phyloP scores from a whole-genome alignment of 768 basidiomycete genomes.

The Tricholoma sp. region DNA sequence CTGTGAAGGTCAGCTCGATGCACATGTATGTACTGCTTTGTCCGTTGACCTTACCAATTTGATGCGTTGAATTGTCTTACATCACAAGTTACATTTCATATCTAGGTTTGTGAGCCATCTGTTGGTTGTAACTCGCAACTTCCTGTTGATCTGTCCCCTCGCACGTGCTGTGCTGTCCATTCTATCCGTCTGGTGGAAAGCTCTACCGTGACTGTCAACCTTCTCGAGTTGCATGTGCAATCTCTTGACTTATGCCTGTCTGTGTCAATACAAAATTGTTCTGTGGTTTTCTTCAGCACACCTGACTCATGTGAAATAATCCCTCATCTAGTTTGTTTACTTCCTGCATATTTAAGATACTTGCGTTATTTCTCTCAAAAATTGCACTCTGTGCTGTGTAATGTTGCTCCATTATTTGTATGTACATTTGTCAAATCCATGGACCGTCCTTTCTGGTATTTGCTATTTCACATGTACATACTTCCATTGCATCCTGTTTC shows the following conservation, averaged over 20 bases:
- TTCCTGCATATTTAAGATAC: background rate
- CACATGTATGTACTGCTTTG: no score
- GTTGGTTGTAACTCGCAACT: background rate
- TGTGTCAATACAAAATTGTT: background rate
- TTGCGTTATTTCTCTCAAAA: background rate
- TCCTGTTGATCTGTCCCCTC: background rate
- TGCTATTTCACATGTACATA: background rate
- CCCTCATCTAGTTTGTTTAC: background rate
- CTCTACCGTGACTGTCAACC: background rate
- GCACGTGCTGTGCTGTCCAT: background rate
- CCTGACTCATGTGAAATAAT: background rate
- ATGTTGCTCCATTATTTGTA: background rate
- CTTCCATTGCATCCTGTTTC: background rate
- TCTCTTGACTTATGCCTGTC: background rate
- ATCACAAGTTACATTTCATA: background rate
- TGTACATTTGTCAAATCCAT: background rate
- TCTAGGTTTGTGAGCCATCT: background rate
- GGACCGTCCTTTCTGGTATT: background rate
- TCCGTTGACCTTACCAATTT: no score
- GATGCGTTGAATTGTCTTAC: no score
- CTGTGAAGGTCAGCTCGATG: no score
- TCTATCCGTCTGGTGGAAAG: background rate
- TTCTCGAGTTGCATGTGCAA: background rate
- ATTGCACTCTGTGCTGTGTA: background rate
- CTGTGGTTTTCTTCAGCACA: background rate